These are phyloP conservation scores for Verticillium isaacii DNA, from an alignment of 2,329 filamentous ascomycete genomes.

Conservation along the genomic window DNA sequence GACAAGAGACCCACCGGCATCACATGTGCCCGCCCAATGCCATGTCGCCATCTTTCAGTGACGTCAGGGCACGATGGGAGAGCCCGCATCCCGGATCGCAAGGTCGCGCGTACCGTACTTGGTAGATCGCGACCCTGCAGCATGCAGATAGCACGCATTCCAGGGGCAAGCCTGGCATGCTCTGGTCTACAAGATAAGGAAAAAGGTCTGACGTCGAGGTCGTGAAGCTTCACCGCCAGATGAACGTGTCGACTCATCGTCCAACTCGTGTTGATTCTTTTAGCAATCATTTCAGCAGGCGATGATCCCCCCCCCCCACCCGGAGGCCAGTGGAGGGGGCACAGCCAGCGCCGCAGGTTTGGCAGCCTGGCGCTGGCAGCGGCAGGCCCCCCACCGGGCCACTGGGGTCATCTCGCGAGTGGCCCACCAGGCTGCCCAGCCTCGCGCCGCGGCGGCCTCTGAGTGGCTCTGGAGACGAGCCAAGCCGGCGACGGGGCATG, in stretches of 20 bases:
- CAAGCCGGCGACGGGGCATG: not conserved
- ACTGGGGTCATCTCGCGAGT: conserved; percentile 49
- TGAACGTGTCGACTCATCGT: too few relatives aligned
- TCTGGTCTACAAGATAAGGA: not conserved
- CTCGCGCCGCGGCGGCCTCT: not conserved
- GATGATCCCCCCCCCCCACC: not conserved
- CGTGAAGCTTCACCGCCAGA: not conserved
- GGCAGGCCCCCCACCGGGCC: conserved; percentile 16
- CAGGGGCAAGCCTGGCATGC: not conserved
- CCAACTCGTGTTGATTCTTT: too few relatives aligned
- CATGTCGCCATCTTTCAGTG: not conserved
- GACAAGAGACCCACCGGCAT: not conserved
- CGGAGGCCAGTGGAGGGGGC: too few relatives aligned
- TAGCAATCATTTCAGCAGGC: not conserved
- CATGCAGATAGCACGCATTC: not conserved
- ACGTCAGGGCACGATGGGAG: not conserved
- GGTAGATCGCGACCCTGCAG: not conserved
- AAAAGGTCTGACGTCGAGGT: not conserved
- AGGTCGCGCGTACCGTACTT: not conserved
- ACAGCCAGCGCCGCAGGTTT: not conserved
- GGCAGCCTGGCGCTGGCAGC: not conserved
- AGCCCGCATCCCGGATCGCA: not conserved
- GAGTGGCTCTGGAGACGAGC: not conserved
- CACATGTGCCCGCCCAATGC: not conserved
- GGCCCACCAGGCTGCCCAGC: conserved; percentile 46